A percentile compares a stretch with the other conserved stretches of the same genome.
Evolutionary conservation across 108 stramenopile species (phyloP).

Genomic region (Pelagomonas calceolata): DNA sequence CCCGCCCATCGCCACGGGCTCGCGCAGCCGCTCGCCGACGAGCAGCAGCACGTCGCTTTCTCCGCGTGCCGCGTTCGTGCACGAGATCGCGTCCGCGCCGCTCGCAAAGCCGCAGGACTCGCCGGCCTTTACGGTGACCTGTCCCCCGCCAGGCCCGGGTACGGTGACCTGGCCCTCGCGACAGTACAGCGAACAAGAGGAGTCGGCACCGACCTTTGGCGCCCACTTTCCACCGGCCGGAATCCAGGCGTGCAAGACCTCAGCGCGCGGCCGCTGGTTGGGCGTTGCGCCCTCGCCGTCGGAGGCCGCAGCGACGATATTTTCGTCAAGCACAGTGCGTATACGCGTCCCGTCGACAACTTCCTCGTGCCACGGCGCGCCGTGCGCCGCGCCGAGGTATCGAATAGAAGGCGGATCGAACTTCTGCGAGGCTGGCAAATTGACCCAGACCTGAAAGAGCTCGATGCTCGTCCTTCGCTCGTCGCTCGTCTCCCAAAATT

Average conservation of each 20-base stretch:
- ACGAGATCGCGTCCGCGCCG: constrained; percentile 24
- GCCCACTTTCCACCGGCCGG: neutral
- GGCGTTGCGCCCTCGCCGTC: constrained; percentile 10
- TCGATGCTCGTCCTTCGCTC: constrained; percentile 34
- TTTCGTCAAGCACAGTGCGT: no score
- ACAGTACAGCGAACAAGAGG: neutral
- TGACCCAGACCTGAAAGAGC: constrained; percentile 72
- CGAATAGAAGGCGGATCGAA: constrained; percentile 36
- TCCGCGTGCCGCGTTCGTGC: constrained; percentile 14
- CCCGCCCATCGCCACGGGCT: constrained; percentile 57
- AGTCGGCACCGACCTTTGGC: neutral
- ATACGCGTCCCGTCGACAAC: neutral
- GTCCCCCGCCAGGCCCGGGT: constrained; percentile 15
- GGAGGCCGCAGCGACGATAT: no score
- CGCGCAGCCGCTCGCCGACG: constrained; percentile 45
- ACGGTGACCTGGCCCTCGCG: neutral
- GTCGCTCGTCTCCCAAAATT: constrained; percentile 62
- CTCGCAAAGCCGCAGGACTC: no score
- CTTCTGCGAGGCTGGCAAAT: constrained; percentile 47
- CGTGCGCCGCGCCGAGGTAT: constrained; percentile 30
- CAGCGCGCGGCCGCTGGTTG: neutral
- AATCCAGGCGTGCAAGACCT: neutral
- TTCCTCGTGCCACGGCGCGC: neutral
- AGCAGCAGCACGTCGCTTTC: constrained; percentile 53
- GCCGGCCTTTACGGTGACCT: constrained; percentile 26